Base-by-base conservation (phyloP, 2,329 filamentous ascomycete species). In the Alternaria hordeiaustralica region DNA sequence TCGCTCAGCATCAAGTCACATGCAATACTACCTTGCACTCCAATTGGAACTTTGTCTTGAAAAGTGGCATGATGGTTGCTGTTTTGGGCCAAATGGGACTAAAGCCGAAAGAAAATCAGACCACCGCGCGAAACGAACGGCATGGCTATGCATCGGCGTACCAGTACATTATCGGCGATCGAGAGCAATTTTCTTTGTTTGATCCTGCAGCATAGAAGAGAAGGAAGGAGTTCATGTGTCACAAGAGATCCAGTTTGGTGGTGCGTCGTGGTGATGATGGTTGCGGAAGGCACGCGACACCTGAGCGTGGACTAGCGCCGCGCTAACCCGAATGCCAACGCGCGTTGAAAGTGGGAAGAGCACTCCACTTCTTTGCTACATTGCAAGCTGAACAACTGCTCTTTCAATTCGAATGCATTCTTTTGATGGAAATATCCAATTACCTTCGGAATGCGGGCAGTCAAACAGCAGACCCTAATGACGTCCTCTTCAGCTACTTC, bases 1-100 rank as follows among this genome's bases (percentile, higher is more conserved):
- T 60, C 46, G 51, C 56, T 54, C 57, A 60, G 7, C 18, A 18
- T 51, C 46, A 3, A 3, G 44, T 64, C 65, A 68, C 61, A 62
- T 63, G 61, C 30, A 33, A 9, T 9, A 4, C 2, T 8, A 2
- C 20, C 33, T 45, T 58, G 28, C 33, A 13, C 21, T 20, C 13
- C 61, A 25, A 55, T 36, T 23, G 33, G 54, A 23, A n/a, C 23
- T 20, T 18, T 12, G 15, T 18, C 51, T 46, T 25, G 21, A 70
- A 70, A 71, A 71, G 70, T 71, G 70, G 70, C 61, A 64, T 71
- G 70, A 71, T 72, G 60, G 43, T 59, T 64, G 64, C 66, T 63
- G 23, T 28, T 60, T 66, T 65, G 56, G 63, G 64, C 68, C 63
- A 60, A 71, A 68, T 30, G 47, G 68, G 51, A 49, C 47, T 60